phyloP scores from a whole-genome alignment of 106 monocot genomes.

The Dioscorea dumetorum region DNA sequence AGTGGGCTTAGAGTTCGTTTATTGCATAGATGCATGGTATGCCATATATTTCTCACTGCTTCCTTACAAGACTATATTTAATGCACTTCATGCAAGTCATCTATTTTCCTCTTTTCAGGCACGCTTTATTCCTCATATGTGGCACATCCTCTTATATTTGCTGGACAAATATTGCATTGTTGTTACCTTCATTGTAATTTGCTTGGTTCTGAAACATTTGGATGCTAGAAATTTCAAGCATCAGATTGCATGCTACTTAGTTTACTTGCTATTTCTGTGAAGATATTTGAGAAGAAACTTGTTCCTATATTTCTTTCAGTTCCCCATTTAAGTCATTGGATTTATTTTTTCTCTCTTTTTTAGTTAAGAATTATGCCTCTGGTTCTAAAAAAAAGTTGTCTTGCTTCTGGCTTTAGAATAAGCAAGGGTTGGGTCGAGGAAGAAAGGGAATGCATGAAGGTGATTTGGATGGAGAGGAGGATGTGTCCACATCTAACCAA shows the following conservation, averaged over 20 bases:
- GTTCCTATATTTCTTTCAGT: not conserved
- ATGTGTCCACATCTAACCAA: slow-evolving; percentile 35
- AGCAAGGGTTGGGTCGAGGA: slow-evolving; percentile 28
- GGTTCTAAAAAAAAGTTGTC: not conserved
- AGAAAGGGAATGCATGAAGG: slow-evolving; percentile 50
- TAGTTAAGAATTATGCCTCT: not conserved
- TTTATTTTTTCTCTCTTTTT: not conserved
- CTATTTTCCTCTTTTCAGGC: no score
- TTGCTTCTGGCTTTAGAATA: not conserved
- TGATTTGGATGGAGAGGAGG: slow-evolving; percentile 57
- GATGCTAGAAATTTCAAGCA: no score
- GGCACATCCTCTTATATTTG: not conserved
- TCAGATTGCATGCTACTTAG: no score
- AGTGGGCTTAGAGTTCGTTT: slow-evolving; percentile 79
- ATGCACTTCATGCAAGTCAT: no score
- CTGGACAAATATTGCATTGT: not conserved
- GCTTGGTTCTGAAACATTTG: no score
- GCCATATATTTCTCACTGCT: not conserved
- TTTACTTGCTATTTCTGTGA: not conserved
- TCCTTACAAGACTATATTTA: no score
- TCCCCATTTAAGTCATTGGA: not conserved
- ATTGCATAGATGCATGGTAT: slow-evolving; percentile 75
- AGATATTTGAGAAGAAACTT: not conserved
- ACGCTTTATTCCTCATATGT: no score
- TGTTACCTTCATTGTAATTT: no score